A percentile compares a stretch with the other conserved stretches of the same genome.
phyloP scores from a whole-genome alignment of 169 alveolate species.

The Plasmodium gallinaceum region DNA sequence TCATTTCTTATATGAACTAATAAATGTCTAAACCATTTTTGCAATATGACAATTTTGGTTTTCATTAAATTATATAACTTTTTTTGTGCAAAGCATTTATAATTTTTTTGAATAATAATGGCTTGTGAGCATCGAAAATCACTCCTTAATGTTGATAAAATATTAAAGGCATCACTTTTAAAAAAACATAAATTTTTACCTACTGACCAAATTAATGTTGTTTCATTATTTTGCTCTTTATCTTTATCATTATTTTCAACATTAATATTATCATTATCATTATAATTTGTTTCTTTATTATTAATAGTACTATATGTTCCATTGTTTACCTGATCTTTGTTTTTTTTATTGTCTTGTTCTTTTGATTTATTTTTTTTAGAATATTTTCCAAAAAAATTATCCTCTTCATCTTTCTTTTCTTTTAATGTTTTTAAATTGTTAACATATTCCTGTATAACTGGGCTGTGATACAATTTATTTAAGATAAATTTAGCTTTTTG shows the following conservation, averaged over 20 bases:
- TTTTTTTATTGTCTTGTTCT: background rate
- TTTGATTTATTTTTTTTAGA: background rate
- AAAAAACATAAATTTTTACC: conserved; percentile 59
- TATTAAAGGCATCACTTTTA: conserved; percentile 81
- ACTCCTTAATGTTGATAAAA: conserved; percentile 79
- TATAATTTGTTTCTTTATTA: background rate
- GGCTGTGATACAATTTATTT: background rate
- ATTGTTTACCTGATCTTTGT: background rate
- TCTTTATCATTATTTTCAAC: background rate
- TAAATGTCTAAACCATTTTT: conserved; percentile 79
- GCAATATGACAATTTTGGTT: conserved; percentile 77
- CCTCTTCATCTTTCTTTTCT: background rate
- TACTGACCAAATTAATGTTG: conserved; percentile 40
- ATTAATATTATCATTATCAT: background rate
- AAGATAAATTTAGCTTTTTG: conserved; percentile 41
- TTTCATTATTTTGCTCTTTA: background rate
- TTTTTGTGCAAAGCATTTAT: conserved; percentile 74
- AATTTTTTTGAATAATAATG: conserved; percentile 78
- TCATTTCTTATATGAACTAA: conserved; percentile 59
- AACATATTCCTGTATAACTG: conserved; percentile 12
- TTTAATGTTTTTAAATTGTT: background rate
- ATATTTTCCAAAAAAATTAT: background rate
- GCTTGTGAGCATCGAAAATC: conserved; percentile 78
- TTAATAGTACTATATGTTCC: background rate
- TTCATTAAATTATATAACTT: conserved; percentile 54